A percentile compares a stretch with the other conserved stretches of the same genome.
These are phyloP conservation scores for Colletotrichum paranaense DNA, from an alignment of 2,329 filamentous ascomycete genomes.

Conservation along the genomic window DNA sequence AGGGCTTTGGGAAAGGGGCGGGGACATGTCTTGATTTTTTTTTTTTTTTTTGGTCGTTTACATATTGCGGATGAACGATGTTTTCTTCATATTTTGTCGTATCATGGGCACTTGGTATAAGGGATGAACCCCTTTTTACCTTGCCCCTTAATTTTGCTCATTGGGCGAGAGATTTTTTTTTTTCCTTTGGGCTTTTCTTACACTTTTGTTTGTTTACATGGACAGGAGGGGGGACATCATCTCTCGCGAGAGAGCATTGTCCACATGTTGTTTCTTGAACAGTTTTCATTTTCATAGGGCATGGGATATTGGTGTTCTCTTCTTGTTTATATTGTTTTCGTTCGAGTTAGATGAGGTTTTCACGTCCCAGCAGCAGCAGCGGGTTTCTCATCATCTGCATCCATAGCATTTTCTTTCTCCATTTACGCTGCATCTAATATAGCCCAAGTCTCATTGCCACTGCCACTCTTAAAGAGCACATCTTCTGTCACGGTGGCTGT, in stretches of 20 bases:
- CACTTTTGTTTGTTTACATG: background rate
- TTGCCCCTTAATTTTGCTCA: background rate
- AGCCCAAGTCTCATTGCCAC: background rate
- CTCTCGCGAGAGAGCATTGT: conserved; percentile 24
- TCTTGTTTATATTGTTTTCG: background rate
- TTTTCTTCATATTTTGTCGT: background rate
- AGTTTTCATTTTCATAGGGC: background rate
- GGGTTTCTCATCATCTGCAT: conserved; percentile 7
- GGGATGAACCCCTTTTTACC: too few relatives aligned
- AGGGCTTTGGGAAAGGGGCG: too few relatives aligned
- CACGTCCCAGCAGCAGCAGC: background rate
- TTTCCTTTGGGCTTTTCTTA: background rate
- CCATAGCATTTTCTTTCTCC: background rate
- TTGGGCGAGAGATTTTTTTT: background rate
- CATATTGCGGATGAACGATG: too few relatives aligned
- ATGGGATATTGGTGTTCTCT: background rate
- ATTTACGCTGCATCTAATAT: conserved; percentile 1
- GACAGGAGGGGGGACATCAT: background rate
- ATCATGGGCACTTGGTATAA: background rate
- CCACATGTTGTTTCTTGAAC: background rate
- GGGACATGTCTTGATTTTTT: too few relatives aligned
- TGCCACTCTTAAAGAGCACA: background rate
- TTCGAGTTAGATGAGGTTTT: background rate
- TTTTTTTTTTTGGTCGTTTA: too few relatives aligned
- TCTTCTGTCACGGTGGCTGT: background rate